A percentile compares a stretch with the other conserved stretches of the same genome.
Conservation (phyloP, 208 protist genomes). For the Leptomonas seymouri region DNA sequence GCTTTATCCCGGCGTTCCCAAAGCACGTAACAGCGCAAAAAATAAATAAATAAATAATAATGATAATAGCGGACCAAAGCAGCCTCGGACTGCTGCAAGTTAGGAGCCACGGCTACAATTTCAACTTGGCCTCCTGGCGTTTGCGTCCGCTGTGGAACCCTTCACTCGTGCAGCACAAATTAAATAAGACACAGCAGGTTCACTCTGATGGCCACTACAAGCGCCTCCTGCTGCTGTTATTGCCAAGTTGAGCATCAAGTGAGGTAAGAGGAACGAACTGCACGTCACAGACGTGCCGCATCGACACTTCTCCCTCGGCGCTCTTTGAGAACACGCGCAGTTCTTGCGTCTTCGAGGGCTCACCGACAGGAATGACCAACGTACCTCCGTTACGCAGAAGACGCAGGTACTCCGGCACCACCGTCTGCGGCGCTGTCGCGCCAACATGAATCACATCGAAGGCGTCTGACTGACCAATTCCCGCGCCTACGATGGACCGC, state of each 20-base stretch:
- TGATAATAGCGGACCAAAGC: background rate
- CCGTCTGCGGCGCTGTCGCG: conserved; percentile 49
- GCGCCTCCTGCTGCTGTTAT: background rate
- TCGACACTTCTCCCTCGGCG: conserved; percentile 44
- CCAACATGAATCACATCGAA: conserved; percentile 93
- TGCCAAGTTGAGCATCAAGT: conserved; percentile 42
- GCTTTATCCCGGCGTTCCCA: too few species aligned
- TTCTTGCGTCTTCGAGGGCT: conserved; percentile 48
- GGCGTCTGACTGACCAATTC: background rate
- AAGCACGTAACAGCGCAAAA: background rate
- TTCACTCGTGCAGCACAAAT: background rate
- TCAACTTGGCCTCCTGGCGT: too few species aligned
- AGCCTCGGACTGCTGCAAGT: too few species aligned
- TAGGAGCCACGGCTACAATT: background rate
- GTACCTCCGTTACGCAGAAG: conserved; percentile 58
- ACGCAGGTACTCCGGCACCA: conserved; percentile 50
- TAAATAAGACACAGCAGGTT: background rate
- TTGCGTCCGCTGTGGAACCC: too few species aligned
- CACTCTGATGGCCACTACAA: background rate
- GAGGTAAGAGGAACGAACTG: conserved; percentile 87
- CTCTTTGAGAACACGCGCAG: conserved; percentile 75
- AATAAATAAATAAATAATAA: background rate
- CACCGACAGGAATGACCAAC: conserved; percentile 79
- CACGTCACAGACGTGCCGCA: conserved; percentile 43
- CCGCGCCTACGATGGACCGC: conserved; percentile 20